Evolutionary conservation across 1,284 basidiomycete genomes (phyloP), one percentile per base, ranked within the genome.

Genomic region (Gastroboletus turbinatus): DNA sequence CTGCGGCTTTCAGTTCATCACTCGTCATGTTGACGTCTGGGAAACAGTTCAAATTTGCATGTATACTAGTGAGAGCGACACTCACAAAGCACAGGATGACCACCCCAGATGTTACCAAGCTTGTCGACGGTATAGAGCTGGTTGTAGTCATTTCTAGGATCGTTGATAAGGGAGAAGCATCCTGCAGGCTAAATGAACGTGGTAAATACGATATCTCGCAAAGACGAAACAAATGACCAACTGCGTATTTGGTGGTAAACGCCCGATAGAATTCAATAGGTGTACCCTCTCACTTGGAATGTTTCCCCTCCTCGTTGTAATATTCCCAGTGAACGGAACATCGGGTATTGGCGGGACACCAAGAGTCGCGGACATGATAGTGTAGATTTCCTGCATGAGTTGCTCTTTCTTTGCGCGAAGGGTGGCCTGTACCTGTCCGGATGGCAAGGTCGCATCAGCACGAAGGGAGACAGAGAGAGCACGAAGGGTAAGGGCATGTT

Each of bases 111-210:
- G 68, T 98, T 98, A 11, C 95, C 94, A 46, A 98, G 85, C 61
- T 90, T 88, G 65, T 96, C 88, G 32, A 98, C 93, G 6, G 93
- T 93, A 76, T 96, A 96, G n/a, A 96, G 80, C 72, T 87, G 88
- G 57, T 80, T 81, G 67, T 88, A 91, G 19, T 79, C 78, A 69
- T 97, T 95, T 32, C 96, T 84, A 17, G 96, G 96, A 70, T 98
- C 96, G 68, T 98, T 90, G 74, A 98, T 95, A 36, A 98, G 82
- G 48, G 94, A 96, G 79, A 97, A 96, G 8, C 82, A 87, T 39
- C 92, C 87, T 2, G 78, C 68, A 14, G 85, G 82, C 75, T 85
- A 60, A 49, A 49, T 25, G 51, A 46, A 32, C 16, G 42, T 30
- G 43, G 46, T 59, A 39, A 65, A 45, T 19, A 42, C 35, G 17